phyloP scores from a whole-genome alignment of 2,329 filamentous ascomycete species.

The Colletotrichum sidae region DNA sequence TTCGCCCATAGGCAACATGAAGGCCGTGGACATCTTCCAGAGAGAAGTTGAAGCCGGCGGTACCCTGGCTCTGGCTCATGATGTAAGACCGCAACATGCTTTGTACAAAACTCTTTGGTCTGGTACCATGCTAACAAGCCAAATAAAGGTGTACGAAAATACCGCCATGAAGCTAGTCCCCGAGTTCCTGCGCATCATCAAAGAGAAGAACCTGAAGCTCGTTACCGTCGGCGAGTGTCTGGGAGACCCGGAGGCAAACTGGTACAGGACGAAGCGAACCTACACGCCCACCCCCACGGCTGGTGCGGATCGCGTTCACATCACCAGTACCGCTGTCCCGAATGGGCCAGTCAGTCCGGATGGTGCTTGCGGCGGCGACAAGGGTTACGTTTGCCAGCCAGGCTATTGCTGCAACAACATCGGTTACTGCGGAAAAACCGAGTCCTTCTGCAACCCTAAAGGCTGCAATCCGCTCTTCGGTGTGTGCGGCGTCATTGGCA shows the following conservation, averaged over 20 bases:
- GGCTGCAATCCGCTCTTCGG: slow-evolving; percentile 39
- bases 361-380: slow-evolving; percentile 34
- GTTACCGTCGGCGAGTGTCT: slow-evolving; percentile 62
- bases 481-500: slow-evolving; percentile 21
- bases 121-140: slow-evolving; percentile 48
- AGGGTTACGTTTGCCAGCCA: slow-evolving; percentile 33
- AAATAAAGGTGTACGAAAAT: slow-evolving; percentile 34
- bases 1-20: slow-evolving; percentile 42
- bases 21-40: slow-evolving; percentile 50
- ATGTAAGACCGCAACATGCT: slow-evolving; percentile 29
- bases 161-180: slow-evolving; percentile 38
- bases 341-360: slow-evolving; percentile 34
- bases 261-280: slow-evolving; percentile 49
- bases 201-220: slow-evolving; percentile 44
- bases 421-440: slow-evolving; percentile 39
- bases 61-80: slow-evolving; percentile 59
- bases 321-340: slow-evolving; percentile 37
- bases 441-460: slow-evolving; percentile 36
- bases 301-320: slow-evolving; percentile 23
- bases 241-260: slow-evolving; percentile 57
- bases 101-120: slow-evolving; percentile 54
- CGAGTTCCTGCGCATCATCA: slow-evolving; percentile 35
- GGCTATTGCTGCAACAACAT: slow-evolving; percentile 39
- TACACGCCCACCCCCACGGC: slow-evolving; percentile 35
- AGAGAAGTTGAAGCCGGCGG: slow-evolving; percentile 43